Base-by-base conservation (phyloP, 140 eudicot genomes). In the Cichorium intybus region DNA sequence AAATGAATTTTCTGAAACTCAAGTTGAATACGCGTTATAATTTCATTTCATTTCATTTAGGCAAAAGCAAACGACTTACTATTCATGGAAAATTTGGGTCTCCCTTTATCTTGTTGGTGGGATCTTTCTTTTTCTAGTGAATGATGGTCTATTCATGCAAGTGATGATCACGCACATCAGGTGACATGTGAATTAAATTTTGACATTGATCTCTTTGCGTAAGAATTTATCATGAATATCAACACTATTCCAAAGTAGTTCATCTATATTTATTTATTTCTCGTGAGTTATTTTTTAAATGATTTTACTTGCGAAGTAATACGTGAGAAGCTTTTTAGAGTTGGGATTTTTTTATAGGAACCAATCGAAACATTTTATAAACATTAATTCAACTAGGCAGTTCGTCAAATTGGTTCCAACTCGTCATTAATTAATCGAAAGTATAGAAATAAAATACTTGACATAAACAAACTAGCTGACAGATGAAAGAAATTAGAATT, bases 71-170 rank as follows among this genome's bases (percentile, higher is more conserved):
- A 7, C 24, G 2, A 49, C 27, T 20, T 18, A 10, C 26, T 49
- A 17, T 49, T 17, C 14, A 49, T 0, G 4, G 26, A 49, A 17
- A 18, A 49, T 0, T 18, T 20, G 15, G 26, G 26, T 49, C 55
- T 49, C 55, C 26, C 27, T 49, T 49, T 49, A 49, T 49, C 55
- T 49, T 49, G 26, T 49, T 49, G 55, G 55, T 49, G 55, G 20
- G 12, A 49, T 49, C 26, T 17, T 49, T 21, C 54, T 48, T 6
- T 48, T 10, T 48, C 55, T 49, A 17, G 54, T 49, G 15, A 7
- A 20, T 33, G 39, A 33, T 7, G 8, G 8, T 33, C 39, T 33
- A 33, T 10, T 33, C 9, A 33, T 49, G 1, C n/a, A 5, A n/a
- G 17, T 43, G 49, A 43, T 7, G 55, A 9, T 49, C 14, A 20